Conservation (phyloP, 164 flowering plant genomes). For the Houttuynia cordata region DNA sequence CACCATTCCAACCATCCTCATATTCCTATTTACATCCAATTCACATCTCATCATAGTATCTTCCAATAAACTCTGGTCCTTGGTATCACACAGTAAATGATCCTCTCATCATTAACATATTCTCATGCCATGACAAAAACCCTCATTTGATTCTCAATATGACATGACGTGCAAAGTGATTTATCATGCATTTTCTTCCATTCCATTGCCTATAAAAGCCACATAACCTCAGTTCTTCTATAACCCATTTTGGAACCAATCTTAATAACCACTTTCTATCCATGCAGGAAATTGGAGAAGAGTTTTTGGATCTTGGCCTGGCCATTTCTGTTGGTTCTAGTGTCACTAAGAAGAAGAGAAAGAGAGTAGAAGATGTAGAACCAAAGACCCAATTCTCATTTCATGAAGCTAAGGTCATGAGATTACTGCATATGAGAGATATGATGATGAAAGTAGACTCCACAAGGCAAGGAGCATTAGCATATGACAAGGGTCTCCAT, state of each 20-base stretch:
- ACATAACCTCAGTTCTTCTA: not conserved
- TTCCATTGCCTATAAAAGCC: not conserved
- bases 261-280: not conserved
- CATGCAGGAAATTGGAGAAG: slow-evolving; percentile 32
- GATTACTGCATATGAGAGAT: slow-evolving; percentile 44
- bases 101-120: not conserved
- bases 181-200: not conserved
- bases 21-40: not conserved
- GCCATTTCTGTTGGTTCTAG: slow-evolving; percentile 17
- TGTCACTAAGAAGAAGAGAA: slow-evolving; percentile 9
- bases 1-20: slow-evolving; percentile 2
- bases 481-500: slow-evolving; percentile 43
- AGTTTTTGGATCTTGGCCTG: slow-evolving; percentile 36
- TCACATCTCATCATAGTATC: not conserved
- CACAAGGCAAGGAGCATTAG: slow-evolving; percentile 17
- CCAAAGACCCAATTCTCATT: slow-evolving; percentile 11
- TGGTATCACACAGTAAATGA: not conserved
- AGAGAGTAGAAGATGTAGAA: slow-evolving; percentile 9
- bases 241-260: not conserved
- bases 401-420: slow-evolving; percentile 33
- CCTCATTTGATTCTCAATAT: not conserved
- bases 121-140: not conserved
- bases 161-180: too few relatives aligned
- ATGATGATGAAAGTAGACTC: slow-evolving; percentile 33
- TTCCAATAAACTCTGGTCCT: not conserved